A percentile compares a stretch with the other conserved stretches of the same genome.
Conservation (phyloP, 305 asterid species). For the Fraxinus angustifolia region DNA sequence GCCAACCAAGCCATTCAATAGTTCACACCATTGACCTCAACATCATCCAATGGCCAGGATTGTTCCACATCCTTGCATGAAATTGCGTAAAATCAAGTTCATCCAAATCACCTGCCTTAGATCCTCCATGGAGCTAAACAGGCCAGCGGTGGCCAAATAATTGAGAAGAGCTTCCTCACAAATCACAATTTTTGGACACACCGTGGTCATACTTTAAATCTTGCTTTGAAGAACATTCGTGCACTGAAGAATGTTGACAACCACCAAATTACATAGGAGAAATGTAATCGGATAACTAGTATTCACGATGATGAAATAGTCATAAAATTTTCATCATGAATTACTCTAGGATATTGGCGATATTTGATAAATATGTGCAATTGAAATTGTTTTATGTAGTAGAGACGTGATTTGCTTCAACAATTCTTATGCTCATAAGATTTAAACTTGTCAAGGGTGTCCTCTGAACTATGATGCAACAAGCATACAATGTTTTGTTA, state of each 20-base stretch:
- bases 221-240: background rate
- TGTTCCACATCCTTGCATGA: slow-evolving; percentile 79
- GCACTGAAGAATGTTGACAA: background rate
- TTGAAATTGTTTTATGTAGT: background rate
- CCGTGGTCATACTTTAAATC: background rate
- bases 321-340: background rate
- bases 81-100: slow-evolving; percentile 49
- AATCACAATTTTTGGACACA: background rate
- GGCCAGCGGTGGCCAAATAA: slow-evolving; percentile 38
- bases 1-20: slow-evolving; percentile 77
- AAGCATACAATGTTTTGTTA: background rate
- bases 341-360: background rate
- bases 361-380: background rate
- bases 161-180: background rate
- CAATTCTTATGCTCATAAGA: background rate
- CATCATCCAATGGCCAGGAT: slow-evolving; percentile 91
- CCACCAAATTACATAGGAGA: background rate
- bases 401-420: background rate
- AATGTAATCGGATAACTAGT: background rate
- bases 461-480: background rate
- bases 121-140: slow-evolving; percentile 61
- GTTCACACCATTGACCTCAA: slow-evolving; percentile 72
- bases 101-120: slow-evolving; percentile 68
- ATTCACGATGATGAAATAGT: background rate
- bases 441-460: background rate